These are phyloP conservation scores for Cladosporium colombiae DNA, from an alignment of 2,329 filamentous ascomycete species.

Conservation along the genomic window DNA sequence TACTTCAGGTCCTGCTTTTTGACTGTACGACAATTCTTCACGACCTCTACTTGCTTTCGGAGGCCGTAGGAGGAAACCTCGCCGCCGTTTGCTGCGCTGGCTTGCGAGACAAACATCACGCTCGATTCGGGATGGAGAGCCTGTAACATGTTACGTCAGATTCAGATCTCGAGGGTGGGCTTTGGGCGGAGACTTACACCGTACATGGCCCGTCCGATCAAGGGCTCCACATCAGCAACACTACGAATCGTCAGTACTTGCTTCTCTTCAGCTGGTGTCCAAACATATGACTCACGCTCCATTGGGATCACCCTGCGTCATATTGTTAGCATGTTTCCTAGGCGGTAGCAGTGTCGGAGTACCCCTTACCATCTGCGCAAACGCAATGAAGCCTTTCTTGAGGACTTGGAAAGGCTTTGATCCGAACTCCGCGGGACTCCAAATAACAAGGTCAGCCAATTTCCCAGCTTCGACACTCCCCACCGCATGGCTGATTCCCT, in stretches of 20 bases:
- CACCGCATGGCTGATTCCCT: slow-evolving; percentile 81
- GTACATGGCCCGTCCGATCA: background rate
- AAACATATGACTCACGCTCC: background rate
- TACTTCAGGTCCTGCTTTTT: slow-evolving; percentile 86
- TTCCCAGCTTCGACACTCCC: slow-evolving; percentile 85
- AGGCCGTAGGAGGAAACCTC: slow-evolving; percentile 68
- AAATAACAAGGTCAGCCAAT: slow-evolving; percentile 81
- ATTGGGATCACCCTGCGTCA: background rate
- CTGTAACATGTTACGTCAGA: slow-evolving; percentile 50
- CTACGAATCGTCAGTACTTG: background rate
- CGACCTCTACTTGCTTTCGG: slow-evolving; percentile 74
- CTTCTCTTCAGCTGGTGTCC: background rate
- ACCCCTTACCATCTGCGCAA: slow-evolving; percentile 66
- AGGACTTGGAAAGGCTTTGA: slow-evolving; percentile 77
- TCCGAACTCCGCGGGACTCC: slow-evolving; percentile 81
- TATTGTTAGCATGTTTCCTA: background rate
- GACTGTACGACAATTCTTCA: slow-evolving; percentile 71
- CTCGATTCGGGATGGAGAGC: slow-evolving; percentile 76
- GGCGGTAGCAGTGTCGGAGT: slow-evolving; percentile 40
- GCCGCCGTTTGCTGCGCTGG: slow-evolving; percentile 53
- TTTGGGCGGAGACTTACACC: background rate
- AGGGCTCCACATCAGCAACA: background rate
- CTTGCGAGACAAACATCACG: slow-evolving; percentile 32
- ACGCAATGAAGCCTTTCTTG: slow-evolving; percentile 81
- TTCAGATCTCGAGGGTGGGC: background rate